phyloP scores from a whole-genome alignment of 106 monocot genomes.

The Allium sativum region DNA sequence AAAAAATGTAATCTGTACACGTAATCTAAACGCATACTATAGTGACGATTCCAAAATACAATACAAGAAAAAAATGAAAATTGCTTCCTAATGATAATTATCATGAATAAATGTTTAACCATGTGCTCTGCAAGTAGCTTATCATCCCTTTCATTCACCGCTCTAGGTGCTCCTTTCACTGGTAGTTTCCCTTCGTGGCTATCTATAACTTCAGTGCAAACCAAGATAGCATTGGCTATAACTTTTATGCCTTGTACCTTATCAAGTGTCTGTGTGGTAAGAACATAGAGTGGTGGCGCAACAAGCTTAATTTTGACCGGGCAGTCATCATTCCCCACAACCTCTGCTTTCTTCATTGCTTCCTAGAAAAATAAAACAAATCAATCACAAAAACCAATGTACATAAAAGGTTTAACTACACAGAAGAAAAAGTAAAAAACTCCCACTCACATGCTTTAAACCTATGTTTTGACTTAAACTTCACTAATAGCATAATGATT shows the following conservation, averaged over 20 bases:
- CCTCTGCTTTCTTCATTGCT: slow-evolving; percentile 87
- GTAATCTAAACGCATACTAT: too few species aligned
- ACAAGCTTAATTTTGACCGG: slow-evolving; percentile 88
- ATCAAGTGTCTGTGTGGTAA: slow-evolving; percentile 92
- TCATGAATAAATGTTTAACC: too few species aligned
- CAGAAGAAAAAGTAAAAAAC: too few species aligned
- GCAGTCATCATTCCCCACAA: slow-evolving; percentile 67
- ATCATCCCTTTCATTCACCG: slow-evolving; percentile 74
- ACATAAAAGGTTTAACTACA: too few species aligned
- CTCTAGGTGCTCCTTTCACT: slow-evolving; percentile 86
- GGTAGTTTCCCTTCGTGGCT: slow-evolving; percentile 68
- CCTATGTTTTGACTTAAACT: too few species aligned
- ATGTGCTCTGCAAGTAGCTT: slow-evolving; percentile 69
- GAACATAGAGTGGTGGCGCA: slow-evolving; percentile 84
- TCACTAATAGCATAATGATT: too few species aligned
- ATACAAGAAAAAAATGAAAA: too few species aligned
- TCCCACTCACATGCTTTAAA: too few species aligned
- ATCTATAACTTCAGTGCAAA: slow-evolving; percentile 61
- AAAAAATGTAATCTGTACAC: too few species aligned
- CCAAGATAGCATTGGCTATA: slow-evolving; percentile 54
- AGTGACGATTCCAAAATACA: too few species aligned
- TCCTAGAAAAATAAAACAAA: slow-evolving; percentile 28
- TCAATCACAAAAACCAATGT: background rate
- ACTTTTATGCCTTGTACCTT: slow-evolving; percentile 79
- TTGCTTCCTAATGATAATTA: too few species aligned